A percentile compares a stretch with the other conserved stretches of the same genome.
phyloP scores from a whole-genome alignment of 139 green algal genomes.

The Astrephomene gubernaculifera region DNA sequence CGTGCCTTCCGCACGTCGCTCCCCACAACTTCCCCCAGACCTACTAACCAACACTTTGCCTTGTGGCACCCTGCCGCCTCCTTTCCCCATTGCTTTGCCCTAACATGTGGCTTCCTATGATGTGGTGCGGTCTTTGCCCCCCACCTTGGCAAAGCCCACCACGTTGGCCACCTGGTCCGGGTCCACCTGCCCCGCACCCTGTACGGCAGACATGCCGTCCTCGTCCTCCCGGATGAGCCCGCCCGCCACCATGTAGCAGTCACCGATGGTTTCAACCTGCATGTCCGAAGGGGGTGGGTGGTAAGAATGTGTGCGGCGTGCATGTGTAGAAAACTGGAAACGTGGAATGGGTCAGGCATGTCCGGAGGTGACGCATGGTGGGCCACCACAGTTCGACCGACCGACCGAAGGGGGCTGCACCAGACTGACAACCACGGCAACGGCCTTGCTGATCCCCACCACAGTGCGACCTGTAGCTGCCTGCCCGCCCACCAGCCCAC shows the following conservation, averaged over 20 bases:
- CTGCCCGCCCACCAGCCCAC: neutral
- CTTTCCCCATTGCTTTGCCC: neutral
- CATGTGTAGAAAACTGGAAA: neutral
- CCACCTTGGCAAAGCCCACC: constrained; percentile 13
- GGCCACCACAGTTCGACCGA: neutral
- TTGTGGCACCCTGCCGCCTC: neutral
- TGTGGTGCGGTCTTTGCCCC: neutral
- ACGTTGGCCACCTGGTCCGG: neutral
- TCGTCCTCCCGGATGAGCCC: constrained; percentile 17
- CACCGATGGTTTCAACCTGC: constrained; percentile 40
- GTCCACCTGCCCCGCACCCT: neutral
- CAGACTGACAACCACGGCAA: too few species aligned
- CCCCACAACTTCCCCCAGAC: too few species aligned
- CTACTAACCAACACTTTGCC: too few species aligned
- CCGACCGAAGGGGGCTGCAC: neutral
- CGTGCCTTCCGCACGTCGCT: too few species aligned
- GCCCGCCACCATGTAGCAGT: constrained; percentile 47
- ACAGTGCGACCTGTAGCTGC: too few species aligned
- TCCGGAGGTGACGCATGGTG: neutral
- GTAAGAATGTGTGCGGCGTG: neutral
- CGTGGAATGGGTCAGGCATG: neutral
- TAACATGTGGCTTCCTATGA: neutral
- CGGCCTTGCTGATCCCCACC: neutral
- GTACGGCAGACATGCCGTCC: constrained; percentile 28
- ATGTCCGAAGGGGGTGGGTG: neutral